Evolutionary conservation across 495 filamentous ascomycete species (phyloP).

Genomic region (Aspergillus carlsbadensis): DNA sequence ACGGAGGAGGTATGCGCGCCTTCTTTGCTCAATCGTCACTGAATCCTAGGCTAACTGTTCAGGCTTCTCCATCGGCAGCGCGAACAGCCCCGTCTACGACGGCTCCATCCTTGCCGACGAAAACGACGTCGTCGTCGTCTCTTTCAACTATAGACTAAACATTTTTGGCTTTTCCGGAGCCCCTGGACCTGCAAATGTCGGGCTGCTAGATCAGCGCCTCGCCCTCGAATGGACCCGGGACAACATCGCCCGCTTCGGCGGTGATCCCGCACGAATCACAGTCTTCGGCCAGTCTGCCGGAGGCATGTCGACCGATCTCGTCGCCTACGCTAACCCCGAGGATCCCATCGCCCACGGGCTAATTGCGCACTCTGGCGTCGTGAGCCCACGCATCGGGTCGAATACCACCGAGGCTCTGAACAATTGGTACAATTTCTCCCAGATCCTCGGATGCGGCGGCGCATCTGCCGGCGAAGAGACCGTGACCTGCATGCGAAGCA

Average conservation of each 20-base stretch:
- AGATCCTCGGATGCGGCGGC: constrained; percentile 36
- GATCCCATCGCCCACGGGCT: constrained; percentile 31
- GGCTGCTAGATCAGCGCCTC: constrained; percentile 31
- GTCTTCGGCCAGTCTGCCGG: constrained; percentile 33
- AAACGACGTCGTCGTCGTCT: constrained; percentile 15
- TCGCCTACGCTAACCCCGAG: constrained; percentile 21
- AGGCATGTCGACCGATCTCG: constrained; percentile 22
- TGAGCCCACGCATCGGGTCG: constrained; percentile 4
- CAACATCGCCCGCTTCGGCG: constrained; percentile 35
- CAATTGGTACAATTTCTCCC: constrained; percentile 39
- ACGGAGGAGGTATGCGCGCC: constrained; percentile 20
- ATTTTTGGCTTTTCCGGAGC: constrained; percentile 35
- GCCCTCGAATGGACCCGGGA: constrained; percentile 35
- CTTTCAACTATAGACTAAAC: constrained; percentile 27
- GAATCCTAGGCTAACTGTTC: constrained; percentile 21
- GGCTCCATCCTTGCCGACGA: constrained; percentile 20
- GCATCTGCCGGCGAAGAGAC: constrained; percentile 23
- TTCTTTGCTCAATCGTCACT: background rate
- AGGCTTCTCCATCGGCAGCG: constrained; percentile 27
- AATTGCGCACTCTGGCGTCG: constrained; percentile 25
- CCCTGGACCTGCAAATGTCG: constrained; percentile 27
- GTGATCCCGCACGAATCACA: constrained; percentile 31
- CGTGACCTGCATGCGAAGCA: constrained; percentile 44
- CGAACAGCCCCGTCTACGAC: constrained; percentile 22
- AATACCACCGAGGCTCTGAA: background rate